Evolutionary conservation across 768 basidiomycete species (phyloP).

Genomic region (Hirschioporus abietinus): DNA sequence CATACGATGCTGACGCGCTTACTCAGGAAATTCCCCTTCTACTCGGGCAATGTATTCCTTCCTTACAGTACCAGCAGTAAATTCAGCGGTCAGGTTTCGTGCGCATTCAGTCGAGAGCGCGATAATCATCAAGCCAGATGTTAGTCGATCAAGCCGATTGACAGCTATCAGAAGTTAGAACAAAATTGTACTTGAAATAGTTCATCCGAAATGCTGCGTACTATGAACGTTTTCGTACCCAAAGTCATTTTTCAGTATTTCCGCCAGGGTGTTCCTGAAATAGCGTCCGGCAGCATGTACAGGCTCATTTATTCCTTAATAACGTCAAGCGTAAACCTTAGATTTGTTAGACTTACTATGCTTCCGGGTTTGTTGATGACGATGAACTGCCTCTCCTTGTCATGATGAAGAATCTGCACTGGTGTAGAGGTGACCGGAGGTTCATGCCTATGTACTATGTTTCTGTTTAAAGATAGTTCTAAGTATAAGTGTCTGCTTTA

Average conservation of each 20-base stretch:
- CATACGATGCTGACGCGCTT: slow-evolving; percentile 26
- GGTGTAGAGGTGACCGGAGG: slow-evolving; percentile 87
- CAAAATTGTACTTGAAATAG: not conserved
- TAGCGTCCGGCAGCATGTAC: slow-evolving; percentile 92
- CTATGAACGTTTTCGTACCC: slow-evolving; percentile 79
- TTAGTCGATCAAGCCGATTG: slow-evolving; percentile 90
- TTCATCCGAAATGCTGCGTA: slow-evolving; percentile 32
- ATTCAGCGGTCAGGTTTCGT: slow-evolving; percentile 69
- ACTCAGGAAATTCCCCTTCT: slow-evolving; percentile 82
- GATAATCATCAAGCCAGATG: slow-evolving; percentile 93
- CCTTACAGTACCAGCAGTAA: slow-evolving; percentile 70
- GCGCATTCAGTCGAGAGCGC: slow-evolving; percentile 71
- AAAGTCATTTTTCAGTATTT: slow-evolving; percentile 81
- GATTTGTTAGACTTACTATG: slow-evolving; percentile 60
- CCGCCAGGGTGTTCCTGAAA: slow-evolving; percentile 80
- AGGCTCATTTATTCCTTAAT: slow-evolving; percentile 43
- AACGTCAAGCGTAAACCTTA: slow-evolving; percentile 3
- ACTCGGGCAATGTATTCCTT: slow-evolving; percentile 94
- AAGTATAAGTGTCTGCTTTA: not conserved
- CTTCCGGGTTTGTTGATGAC: slow-evolving; percentile 96
- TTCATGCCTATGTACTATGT: slow-evolving; percentile 94
- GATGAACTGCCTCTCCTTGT: slow-evolving; percentile 75
- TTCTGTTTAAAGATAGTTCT: slow-evolving; percentile 38
- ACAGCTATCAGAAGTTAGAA: slow-evolving; percentile 51
- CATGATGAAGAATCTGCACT: slow-evolving; percentile 73